Base-by-base conservation (phyloP, 108 stramenopile genomes). In the Schizochytrium sp. region DNA sequence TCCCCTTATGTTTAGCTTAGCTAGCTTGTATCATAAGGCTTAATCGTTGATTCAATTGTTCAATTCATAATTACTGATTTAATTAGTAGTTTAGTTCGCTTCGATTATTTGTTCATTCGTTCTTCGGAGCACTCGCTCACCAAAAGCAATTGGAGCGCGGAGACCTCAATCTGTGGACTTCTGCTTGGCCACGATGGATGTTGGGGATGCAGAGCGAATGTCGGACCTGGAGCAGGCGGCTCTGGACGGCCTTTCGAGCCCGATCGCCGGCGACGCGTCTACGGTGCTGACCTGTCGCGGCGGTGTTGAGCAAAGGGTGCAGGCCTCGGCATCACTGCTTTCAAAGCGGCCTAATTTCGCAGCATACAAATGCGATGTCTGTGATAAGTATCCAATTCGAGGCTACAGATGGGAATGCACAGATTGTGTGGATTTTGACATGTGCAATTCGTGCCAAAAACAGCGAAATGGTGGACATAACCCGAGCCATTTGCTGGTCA, bases 401-500 rank as follows among this genome's bases (percentile, higher is more conserved):
- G 76, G 53, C 7, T 83, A 55, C 76, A 10, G 76, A 10, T 83
- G 76, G 76, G 76, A 83, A 53, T 83, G 76, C 76, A 47, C 76
- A 0, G 28, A 49, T 42, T 83, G 76, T 53, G 76, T 55, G 3
- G 76, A 83, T 28, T 83, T 83, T 42, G 76, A 83, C 76, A 83
- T 83, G 76, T 83, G 76, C 76, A 55, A 83, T 38, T n/a, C 47
- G 8, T 83, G 76, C 28, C 50, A 55, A 49, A 49, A 55, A 53
- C 50, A 55, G 10, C 19, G 40, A 53, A 83, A 83, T 13, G 76
- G 76, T 5, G 47, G 15, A 2, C 76, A 83, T 53, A 1, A 0
- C 17, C 10, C 12, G 10, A 83, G 28, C 76, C 76, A 83, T 50
- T 5, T 55, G 15, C 76, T 83, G 17, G 76, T 83, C 5, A 17